A percentile compares a stretch with the other conserved stretches of the same genome.
Conservation (phyloP, 345 rosid species). For the Hibiscus syriacus region DNA sequence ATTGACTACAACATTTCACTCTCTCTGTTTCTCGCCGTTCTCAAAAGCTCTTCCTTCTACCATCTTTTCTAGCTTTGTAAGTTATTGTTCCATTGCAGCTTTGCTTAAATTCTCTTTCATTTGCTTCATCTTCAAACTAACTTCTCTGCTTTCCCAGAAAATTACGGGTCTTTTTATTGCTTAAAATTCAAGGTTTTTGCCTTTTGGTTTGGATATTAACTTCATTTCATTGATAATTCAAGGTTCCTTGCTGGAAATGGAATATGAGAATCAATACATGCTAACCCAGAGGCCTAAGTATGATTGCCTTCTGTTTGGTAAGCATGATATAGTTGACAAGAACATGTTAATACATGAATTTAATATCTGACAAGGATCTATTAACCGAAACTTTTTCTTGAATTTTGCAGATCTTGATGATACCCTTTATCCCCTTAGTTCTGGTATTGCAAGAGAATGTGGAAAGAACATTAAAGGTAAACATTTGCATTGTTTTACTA, state of each 20-base stretch:
- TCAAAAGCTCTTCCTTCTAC: not conserved
- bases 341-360: not conserved
- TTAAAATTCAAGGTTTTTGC: too few relatives aligned
- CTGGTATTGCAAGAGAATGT: slow-evolving; percentile 51
- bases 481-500: not conserved
- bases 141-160: too few relatives aligned
- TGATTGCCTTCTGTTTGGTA: slow-evolving; percentile 84
- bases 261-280: slow-evolving; percentile 34
- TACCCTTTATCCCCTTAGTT: slow-evolving; percentile 73
- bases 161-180: too few relatives aligned
- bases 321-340: slow-evolving; percentile 7
- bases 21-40: too few relatives aligned
- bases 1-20: not conserved
- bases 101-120: too few relatives aligned
- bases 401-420: slow-evolving; percentile 73
- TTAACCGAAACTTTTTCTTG: not conserved
- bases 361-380: not conserved
- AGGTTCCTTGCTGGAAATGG: slow-evolving; percentile 41
- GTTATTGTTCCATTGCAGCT: slow-evolving; percentile 3
- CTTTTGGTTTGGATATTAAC: too few relatives aligned
- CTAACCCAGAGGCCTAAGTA: slow-evolving; percentile 32
- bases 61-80: not conserved
- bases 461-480: slow-evolving; percentile 63
- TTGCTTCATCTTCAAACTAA: too few relatives aligned
- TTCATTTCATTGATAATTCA: slow-evolving; percentile 17